Evolutionary conservation across 345 rosid species (phyloP).

Genomic region (Kandelia obovata): DNA sequence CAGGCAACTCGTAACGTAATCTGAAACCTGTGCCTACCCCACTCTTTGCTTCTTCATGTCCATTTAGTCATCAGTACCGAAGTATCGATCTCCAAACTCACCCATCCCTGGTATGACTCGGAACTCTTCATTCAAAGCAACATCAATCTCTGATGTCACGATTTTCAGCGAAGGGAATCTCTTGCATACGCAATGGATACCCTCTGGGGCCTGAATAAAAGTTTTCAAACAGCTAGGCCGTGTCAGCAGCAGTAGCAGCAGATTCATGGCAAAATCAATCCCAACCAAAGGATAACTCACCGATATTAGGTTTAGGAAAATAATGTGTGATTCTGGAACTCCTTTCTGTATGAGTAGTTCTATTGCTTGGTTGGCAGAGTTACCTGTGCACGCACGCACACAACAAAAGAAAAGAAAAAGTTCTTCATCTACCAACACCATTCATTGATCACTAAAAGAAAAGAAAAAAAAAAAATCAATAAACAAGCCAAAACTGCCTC

Average conservation of each 20-base stretch:
- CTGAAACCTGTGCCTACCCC: neutral
- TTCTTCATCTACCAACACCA: neutral
- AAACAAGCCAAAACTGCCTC: too few species aligned
- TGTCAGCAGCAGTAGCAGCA: conserved; percentile 3
- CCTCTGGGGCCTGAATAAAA: conserved; percentile 78
- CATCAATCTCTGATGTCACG: conserved; percentile 95
- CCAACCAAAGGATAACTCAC: conserved; percentile 38
- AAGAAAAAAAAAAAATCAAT: too few species aligned
- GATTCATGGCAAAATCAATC: neutral
- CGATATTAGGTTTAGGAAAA: conserved; percentile 88
- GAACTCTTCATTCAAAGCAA: conserved; percentile 72
- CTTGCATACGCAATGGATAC: conserved; percentile 84
- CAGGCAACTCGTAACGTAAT: neutral
- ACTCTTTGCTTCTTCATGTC: neutral
- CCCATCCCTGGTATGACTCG: conserved; percentile 98
- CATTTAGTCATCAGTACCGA: conserved; percentile 85
- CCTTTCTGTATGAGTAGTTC: conserved; percentile 83
- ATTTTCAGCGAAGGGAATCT: conserved; percentile 82
- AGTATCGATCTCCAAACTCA: conserved; percentile 96
- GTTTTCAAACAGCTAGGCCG: too few species aligned
- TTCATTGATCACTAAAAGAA: neutral
- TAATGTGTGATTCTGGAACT: conserved; percentile 94
- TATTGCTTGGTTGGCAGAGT: conserved; percentile 93
- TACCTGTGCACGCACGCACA: conserved; percentile 40
- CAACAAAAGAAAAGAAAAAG: too few species aligned